A percentile compares a stretch with the other conserved stretches of the same genome.
Conservation (phyloP, 2,329 filamentous ascomycete genomes). For the Neurospora crassa region DNA sequence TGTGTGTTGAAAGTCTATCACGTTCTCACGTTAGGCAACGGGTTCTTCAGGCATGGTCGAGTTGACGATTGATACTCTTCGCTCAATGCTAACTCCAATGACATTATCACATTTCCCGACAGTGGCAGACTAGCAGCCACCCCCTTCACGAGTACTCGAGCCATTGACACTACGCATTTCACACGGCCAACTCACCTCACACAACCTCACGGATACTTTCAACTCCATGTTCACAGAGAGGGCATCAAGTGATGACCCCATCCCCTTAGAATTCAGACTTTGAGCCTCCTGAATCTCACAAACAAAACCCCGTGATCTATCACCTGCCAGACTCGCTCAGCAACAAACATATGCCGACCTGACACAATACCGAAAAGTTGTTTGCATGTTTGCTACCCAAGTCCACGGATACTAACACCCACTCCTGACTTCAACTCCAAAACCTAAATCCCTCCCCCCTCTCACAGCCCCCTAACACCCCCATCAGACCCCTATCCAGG, state of each 20-base stretch:
- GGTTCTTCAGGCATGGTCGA: neutral
- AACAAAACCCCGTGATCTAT: neutral
- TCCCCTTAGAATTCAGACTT: neutral
- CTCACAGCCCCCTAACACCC: neutral
- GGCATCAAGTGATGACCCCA: neutral
- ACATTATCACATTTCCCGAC: neutral
- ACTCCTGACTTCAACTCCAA: neutral
- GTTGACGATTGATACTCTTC: neutral
- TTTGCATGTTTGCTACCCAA: neutral
- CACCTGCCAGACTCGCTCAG: neutral
- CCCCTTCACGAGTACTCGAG: neutral
- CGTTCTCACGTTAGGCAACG: neutral
- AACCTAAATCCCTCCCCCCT: neutral
- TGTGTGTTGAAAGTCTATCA: neutral
- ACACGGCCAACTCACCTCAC: neutral
- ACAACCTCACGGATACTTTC: neutral
- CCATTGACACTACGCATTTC: neutral
- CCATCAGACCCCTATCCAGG: neutral
- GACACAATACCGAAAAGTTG: neutral
- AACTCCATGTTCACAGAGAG: neutral
- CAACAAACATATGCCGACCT: neutral
- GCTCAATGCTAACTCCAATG: neutral
- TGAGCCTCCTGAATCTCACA: neutral
- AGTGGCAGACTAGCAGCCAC: neutral
- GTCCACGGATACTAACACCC: neutral